Base-by-base conservation (phyloP, 805 yeast species). In the Saturnispora halmiae region DNA sequence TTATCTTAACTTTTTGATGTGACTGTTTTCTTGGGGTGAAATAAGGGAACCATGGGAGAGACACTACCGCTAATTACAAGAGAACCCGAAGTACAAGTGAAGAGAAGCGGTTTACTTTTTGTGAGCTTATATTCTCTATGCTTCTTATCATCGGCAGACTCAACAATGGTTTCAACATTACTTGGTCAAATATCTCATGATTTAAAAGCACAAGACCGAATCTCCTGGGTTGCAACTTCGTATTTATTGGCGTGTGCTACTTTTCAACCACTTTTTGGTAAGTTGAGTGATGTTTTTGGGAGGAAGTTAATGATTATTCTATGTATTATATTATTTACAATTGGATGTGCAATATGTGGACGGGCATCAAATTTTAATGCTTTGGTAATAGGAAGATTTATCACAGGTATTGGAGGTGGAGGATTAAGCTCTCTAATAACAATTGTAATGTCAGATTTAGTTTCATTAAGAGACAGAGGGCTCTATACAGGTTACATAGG, bases 371-470 rank as follows among this genome's bases (percentile, higher is more conserved):
- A 66, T 61, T 50, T 68, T 51, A 25, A 64, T 69, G 10, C 59
- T 51, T 59, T 75, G 58, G 53, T 72, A 52, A 45, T 71, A 20
- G 80, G 81, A 4, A 64, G 84, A 51, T 77, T 83, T 44, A 66
- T 85, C 36, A 77, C 92, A 24, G 95, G 95, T 11, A 70, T 82
- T 41, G 95, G 95, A 20, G 94, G 90, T 10, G 90, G 94, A 4
- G 95, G 95, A 1, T 71, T 85, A 53, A 75, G 79, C 41, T 70
- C 87, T 0, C 63, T 84, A 49, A 72, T 83, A 20, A 78, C 94
- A 6, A 80, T 85, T 44, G 71, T 86, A 4, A 71, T 79, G 53
- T 74, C 83, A 24, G 95, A 86, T 56, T 64, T 84, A 38, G 77
- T 86, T 26, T 77, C 90, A 2, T 67, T 82, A 48, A 66, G 88